Base-by-base conservation (phyloP, 1,139 yeast species). In the Hemisphaericaspora xylanilytica region DNA sequence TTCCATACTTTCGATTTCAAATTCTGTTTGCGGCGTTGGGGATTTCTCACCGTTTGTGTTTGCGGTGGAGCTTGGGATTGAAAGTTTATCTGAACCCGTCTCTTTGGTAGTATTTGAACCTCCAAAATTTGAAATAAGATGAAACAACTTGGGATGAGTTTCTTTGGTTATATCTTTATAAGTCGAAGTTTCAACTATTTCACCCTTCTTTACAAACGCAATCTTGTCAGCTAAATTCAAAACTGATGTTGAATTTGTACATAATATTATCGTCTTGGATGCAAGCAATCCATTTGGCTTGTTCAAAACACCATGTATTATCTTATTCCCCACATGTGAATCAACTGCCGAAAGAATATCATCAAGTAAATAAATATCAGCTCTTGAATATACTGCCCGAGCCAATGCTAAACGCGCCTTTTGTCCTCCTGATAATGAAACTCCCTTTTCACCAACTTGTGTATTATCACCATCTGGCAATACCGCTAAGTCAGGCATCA, bases 381-480 rank as follows among this genome's bases (percentile, higher is more conserved):
- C 95, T 51, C 97, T 78, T 2, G 97, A 81, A 61, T 92, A 92
- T 7, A 92, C 97, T 18, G 97, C 96, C 61, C 98, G 78, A 2
- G 97, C 97, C 46, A 92, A 73, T 2, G 95, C 81, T 38, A 92
- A 68, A 63, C 98, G 81, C 1, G 97, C 97, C 70, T 90, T 92
- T 63, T 92, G 97, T 34, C 98, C 98, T 44, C 98, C 98, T 35
- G 96, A 87, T 42, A 92, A 71, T 11, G 97, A 87, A 41, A 92
- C 88, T 52, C 98, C 98, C 66, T 90, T 92, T 65, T 92, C 98
- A 47, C 98, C 98, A 37, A 92, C 97, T 53, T 85, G 78, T 2
- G 98, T 90, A 40, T 71, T 69, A 59, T 92, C 97, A 36, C 97
- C 97, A 56, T 87, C 86, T 3, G 95, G 86, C 38, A 92, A 70